phyloP scores from a whole-genome alignment of 495 filamentous ascomycete genomes.

The Aspergillus avenaceus region DNA sequence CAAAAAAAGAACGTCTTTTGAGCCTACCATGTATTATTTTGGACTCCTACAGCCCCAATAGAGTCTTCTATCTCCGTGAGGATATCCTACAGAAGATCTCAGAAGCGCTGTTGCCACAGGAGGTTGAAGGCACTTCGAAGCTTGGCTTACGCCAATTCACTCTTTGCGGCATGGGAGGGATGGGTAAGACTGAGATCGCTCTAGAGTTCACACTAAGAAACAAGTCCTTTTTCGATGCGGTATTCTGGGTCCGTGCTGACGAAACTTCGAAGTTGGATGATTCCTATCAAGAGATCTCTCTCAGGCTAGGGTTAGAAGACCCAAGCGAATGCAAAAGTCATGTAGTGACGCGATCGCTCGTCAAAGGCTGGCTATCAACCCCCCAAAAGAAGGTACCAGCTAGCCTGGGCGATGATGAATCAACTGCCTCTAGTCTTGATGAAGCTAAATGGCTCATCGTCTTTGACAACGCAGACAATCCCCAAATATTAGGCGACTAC shows the following conservation, averaged over 20 bases:
- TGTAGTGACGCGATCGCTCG: constrained; percentile 24
- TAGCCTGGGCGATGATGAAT: constrained; percentile 10
- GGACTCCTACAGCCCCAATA: constrained; percentile 15
- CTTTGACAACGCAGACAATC: constrained; percentile 36
- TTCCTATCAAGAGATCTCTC: constrained; percentile 27
- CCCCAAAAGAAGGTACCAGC: constrained; percentile 17
- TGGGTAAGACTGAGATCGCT: constrained; percentile 41
- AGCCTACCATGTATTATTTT: constrained; percentile 20
- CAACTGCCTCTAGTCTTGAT: neutral
- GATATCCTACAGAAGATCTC: constrained; percentile 23
- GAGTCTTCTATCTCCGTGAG: constrained; percentile 24
- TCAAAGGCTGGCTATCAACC: constrained; percentile 32
- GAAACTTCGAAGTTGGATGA: constrained; percentile 24
- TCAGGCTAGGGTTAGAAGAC: constrained; percentile 28
- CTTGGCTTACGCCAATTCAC: constrained; percentile 18
- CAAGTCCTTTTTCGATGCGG: constrained; percentile 28
- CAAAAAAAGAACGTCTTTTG: no score
- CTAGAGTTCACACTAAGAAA: constrained; percentile 22
- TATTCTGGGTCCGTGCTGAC: constrained; percentile 41
- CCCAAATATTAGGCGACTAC: constrained; percentile 25
- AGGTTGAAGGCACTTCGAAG: constrained; percentile 7
- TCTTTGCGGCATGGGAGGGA: constrained; percentile 34
- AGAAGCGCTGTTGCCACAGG: constrained; percentile 18
- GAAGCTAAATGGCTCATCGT: constrained; percentile 35
- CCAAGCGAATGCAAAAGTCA: constrained; percentile 20